Evolutionary conservation across 495 filamentous ascomycete species (phyloP), one percentile per base, ranked within the genome.

Genomic region (Aspergillus carlsbadensis): DNA sequence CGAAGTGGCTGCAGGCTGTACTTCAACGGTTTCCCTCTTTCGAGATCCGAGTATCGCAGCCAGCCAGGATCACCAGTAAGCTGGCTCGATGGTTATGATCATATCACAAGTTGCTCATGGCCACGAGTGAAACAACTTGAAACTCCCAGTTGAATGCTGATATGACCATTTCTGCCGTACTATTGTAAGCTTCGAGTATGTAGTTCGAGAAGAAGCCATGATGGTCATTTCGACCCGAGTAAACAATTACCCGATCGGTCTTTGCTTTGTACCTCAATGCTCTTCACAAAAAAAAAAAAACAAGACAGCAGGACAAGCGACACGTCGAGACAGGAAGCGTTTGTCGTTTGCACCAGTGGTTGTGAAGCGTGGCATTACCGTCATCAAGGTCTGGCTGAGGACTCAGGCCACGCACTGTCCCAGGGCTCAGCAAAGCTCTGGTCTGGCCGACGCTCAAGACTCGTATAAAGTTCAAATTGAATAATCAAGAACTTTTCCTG

Each of bases 301-400:
- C 39, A 45, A 51, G 48, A 46, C 44, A 56, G 35, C 4, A 18
- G 21, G 29, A 34, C n/a, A 59, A 59, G 47, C 56, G 48, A 59
- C 57, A 57, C 45, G 53, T 59, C 45, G 49, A 56, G 49, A 60
- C 50, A 37, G 37, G 33, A 57, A 60, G 57, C 54, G 61, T 64
- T 63, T 63, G 57, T n/a, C 53, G 54, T 47, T 35, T 22, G 39
- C 37, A 33, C 53, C 52, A 59, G 26, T 59, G 37, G 35, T 26
- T 29, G 22, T 18, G 15, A 41, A 18, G 44, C 48, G 60, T 63
- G 60, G 60, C 10, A 41, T 45, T 63, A 63, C 17, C 40, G 17
- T 6, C n/a, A 8, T 36, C 34, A 52, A 43, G 52, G 40, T 53
- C n/a, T 24, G 31, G 22, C 18, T 17, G 40, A 34, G 22, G 7